These are phyloP conservation scores for Wickerhamomyces hampshirensis DNA, from an alignment of 805 yeast species.

Conservation along the genomic window DNA sequence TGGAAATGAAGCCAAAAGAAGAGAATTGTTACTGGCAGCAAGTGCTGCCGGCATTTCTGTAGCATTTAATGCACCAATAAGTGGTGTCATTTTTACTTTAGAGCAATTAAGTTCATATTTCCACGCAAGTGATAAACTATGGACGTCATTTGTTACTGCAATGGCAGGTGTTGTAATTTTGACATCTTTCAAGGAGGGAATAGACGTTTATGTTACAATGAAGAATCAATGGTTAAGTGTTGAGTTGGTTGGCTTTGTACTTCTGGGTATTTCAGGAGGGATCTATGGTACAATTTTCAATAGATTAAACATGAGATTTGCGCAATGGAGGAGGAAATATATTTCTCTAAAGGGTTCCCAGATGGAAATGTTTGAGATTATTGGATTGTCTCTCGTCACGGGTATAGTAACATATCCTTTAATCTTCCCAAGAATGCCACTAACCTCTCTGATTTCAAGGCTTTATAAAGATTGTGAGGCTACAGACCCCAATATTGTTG, in stretches of 20 bases:
- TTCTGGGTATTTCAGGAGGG: conserved; percentile 70
- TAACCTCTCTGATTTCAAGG: conserved; percentile 51
- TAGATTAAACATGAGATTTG: conserved; percentile 40
- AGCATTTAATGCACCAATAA: conserved; percentile 84
- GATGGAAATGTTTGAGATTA: conserved; percentile 43
- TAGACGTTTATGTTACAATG: conserved; percentile 60
- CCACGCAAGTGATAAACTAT: conserved; percentile 60
- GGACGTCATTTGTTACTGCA: conserved; percentile 81
- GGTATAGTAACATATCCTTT: conserved; percentile 53
- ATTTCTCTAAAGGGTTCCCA: conserved; percentile 20
- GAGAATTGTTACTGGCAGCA: conserved; percentile 70
- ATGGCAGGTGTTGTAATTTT: conserved; percentile 65
- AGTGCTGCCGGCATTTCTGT: conserved; percentile 81
- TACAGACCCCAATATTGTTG: conserved; percentile 21
- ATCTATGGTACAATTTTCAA: conserved; percentile 51
- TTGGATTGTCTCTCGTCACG: conserved; percentile 44
- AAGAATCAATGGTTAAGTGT: conserved; percentile 68
- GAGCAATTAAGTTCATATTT: conserved; percentile 66
- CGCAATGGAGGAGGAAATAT: conserved; percentile 27
- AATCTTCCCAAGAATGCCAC: conserved; percentile 46
- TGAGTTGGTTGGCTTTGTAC: conserved; percentile 69
- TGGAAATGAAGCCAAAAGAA: conserved; percentile 50
- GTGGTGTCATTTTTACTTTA: conserved; percentile 76
- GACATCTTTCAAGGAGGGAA: conserved; percentile 41
- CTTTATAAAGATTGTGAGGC: conserved; percentile 63